Evolutionary conservation across 371 early-diverging fungal species (phyloP), one percentile per base, ranked within the genome.

Genomic region (Catenaria anguillulae): DNA sequence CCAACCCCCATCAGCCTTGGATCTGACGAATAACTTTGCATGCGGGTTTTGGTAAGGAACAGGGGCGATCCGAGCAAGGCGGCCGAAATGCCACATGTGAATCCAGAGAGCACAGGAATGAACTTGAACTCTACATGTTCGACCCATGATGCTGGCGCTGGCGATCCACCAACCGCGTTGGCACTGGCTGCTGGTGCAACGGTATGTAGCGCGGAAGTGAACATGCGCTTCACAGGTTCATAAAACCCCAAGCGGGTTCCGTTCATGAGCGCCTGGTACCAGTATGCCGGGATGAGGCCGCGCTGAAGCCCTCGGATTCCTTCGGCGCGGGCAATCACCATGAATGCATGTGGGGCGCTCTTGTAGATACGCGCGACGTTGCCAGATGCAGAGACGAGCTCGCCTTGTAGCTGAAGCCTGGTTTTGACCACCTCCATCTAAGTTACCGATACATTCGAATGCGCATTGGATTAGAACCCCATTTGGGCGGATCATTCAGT

Each of bases 341-440:
- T 74, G 33, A 93, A 77, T 26, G 90, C 89, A 63, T 85, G 84
- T 31, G 85, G 75, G 40, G 87, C 85, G 65, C 84, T 87, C 63
- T 76, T 83, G 73, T 93, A 93, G 33, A 85, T 81, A 65, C 78
- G 72, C 8, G 73, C 68, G 21, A 68, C 75, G 31, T 79, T 75
- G 60, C 29, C 60, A 4, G 61, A 17, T 2, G 4, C 12, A 3
- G 62, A 50, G 56, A 59, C 17, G 64, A 93, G 76, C 69, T 96
- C 96, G 43, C 94, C 95, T 73, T 95, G 96, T 45, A 95, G 78
- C 70, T 97, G 97, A 62, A 95, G 76, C 52, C 97, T 83, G 33
- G 92, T 92, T 68, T 97, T 97, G 55, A 93, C 91, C 4, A 95
- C 90, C 90, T 90, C 67, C n/a, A n/a, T n/a, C n/a, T n/a, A n/a